Conservation (phyloP, 163 green algal species). For the Coccomyxa subellipsoidea region DNA sequence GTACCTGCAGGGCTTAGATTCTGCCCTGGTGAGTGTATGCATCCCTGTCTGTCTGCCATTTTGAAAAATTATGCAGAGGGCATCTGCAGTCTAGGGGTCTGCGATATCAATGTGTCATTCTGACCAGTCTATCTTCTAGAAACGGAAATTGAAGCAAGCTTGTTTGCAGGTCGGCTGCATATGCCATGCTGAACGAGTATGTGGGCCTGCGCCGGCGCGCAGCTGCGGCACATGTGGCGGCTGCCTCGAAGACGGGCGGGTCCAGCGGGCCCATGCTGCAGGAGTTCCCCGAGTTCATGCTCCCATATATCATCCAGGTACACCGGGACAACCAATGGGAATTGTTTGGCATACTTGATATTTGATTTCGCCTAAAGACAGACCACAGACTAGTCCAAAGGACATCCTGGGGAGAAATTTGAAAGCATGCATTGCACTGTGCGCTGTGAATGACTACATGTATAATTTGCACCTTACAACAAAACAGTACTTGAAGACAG, state of each 20-base stretch:
- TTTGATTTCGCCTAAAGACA: no score
- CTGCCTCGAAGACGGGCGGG: neutral
- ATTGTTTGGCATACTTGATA: no score
- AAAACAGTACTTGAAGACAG: no score
- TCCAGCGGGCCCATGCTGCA: constrained; percentile 26
- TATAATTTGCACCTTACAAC: neutral
- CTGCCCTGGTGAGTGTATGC: no score
- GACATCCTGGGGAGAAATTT: no score
- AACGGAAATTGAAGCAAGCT: no score
- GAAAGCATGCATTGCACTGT: no score
- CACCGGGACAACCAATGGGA: neutral
- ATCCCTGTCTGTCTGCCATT: no score
- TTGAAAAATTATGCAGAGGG: no score
- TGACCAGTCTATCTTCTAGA: no score
- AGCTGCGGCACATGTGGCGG: neutral
- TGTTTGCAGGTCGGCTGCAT: constrained; percentile 8
- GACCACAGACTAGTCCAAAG: no score
- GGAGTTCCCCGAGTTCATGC: constrained; percentile 30
- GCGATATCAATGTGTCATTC: neutral
- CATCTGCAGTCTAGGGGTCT: neutral
- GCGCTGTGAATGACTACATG: neutral
- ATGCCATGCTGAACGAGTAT: constrained; percentile 1
- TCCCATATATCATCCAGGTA: constrained; percentile 28
- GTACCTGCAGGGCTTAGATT: no score
- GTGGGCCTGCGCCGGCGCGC: neutral